Evolutionary conservation across 2,329 filamentous ascomycete species (phyloP), one percentile per base, ranked within the genome.

Genomic region (Sarocladium strictum): DNA sequence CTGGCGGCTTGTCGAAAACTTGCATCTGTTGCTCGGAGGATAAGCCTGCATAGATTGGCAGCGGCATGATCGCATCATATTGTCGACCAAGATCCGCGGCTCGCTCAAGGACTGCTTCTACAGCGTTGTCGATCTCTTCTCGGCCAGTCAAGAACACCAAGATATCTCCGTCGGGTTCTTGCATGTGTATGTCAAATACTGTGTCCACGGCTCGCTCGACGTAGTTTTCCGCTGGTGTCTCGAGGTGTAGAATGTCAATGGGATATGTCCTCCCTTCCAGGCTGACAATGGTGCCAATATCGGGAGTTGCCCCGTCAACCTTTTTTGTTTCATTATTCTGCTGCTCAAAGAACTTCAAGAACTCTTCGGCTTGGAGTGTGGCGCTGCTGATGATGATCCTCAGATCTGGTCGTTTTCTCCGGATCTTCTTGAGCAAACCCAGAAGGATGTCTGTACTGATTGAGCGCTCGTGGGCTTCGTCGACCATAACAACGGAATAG

Each of bases 401-500:
- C 53, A 97, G 71, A 56, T 97, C 92, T 7, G 87, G 81, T 41
- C 94, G 79, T 64, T 84, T 87, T 67, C 83, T 90, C 54, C 84
- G 75, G 52, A 99, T 93, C 69, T 97, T 97, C 68, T 96, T 97
- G 37, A 99, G 71, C 14, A 97, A 75, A 0, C 94, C 93, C 3
- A 99, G 79, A 7, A 97, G 76, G 12, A 99, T 83, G 65, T 99
- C 94, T 1, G 92, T 96, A 67, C 90, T 95, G 56, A 97, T 80
- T 50, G 91, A 96, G 54, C 94, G 80, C 70, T 97, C 93, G 66
- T 99, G 94, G 6, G 93, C 94, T 71, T 97, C 93, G 66, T 99
- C 94, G 7, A 99, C 88, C 90, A 99, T 97, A 62, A 99, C 90
- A 43, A 96, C 87, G 0, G 91, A 95, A 67, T 99, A 99, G 11